Percentiles rank a stretch among this genome's conserved stretches.
Evolutionary conservation across 768 basidiomycete genomes (phyloP).

Genomic region (Boletales sp.): DNA sequence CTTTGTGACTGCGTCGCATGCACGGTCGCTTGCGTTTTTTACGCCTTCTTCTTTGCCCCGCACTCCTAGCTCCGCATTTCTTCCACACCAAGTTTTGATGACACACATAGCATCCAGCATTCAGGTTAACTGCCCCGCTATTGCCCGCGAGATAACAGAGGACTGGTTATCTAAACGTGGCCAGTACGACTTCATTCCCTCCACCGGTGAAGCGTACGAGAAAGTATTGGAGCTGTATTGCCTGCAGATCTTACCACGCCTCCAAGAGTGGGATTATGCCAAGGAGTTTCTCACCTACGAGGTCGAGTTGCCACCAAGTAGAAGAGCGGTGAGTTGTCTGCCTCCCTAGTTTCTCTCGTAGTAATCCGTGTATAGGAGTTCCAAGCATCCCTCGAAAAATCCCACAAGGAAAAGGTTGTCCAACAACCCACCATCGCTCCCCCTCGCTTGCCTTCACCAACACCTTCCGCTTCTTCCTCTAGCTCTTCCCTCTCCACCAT

Average conservation of each 20-base stretch:
- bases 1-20: conserved; percentile 53
- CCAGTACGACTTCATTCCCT: conserved; percentile 27
- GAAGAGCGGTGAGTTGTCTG: conserved; percentile 46
- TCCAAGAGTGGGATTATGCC: conserved; percentile 80
- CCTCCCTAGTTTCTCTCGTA: neutral
- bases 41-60: conserved; percentile 44
- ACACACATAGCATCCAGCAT: conserved; percentile 70
- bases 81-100: conserved; percentile 67
- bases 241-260: conserved; percentile 64
- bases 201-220: conserved; percentile 56
- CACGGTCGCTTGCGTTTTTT: conserved; percentile 66
- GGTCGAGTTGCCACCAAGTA: conserved; percentile 49
- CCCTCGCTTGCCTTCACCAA: conserved; percentile 40
- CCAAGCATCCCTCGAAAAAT: conserved; percentile 26
- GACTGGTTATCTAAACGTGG: conserved; percentile 71
- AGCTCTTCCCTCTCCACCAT: conserved; percentile 64
- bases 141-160: conserved; percentile 66
- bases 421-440: conserved; percentile 21
- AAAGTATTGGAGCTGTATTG: conserved; percentile 77
- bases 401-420: conserved; percentile 26
- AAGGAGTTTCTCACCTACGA: conserved; percentile 74
- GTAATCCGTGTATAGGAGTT: conserved; percentile 30
- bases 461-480: conserved; percentile 58
- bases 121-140: conserved; percentile 57
- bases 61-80: conserved; percentile 47